These are phyloP conservation scores for Pseudogymnoascus sp. DNA, from an alignment of 2,329 filamentous ascomycete genomes.

Conservation along the genomic window DNA sequence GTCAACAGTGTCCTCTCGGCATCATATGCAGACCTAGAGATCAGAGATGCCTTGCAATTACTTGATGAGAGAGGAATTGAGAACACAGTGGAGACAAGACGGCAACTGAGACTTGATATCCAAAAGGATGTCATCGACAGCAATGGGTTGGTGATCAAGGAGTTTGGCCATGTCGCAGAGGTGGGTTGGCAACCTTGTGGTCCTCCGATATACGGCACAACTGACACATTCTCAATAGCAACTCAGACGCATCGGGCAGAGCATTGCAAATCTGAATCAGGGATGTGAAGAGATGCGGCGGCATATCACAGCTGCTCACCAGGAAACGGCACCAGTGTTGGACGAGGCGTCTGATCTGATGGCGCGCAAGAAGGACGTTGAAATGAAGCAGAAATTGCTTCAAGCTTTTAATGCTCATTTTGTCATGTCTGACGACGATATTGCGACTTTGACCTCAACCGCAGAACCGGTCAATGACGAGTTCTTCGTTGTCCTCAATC, in stretches of 20 bases:
- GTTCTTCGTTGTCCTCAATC: conserved; percentile 71
- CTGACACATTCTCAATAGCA: conserved; percentile 49
- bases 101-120: conserved; percentile 71
- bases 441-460: conserved; percentile 65
- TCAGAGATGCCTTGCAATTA: conserved; percentile 73
- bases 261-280: conserved; percentile 69
- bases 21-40: conserved; percentile 87
- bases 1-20: conserved; percentile 80
- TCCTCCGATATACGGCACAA: conserved; percentile 7
- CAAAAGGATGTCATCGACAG: conserved; percentile 89
- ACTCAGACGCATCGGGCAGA: conserved; percentile 73
- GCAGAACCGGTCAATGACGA: conserved; percentile 75
- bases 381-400: conserved; percentile 72
- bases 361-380: conserved; percentile 62
- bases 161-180: conserved; percentile 85
- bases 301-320: conserved; percentile 67
- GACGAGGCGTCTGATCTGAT: conserved; percentile 70
- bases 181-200: conserved; percentile 40
- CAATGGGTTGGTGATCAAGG: conserved; percentile 80
- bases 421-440: conserved; percentile 72
- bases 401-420: conserved; percentile 76
- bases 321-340: conserved; percentile 65
- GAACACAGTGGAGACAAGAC: conserved; percentile 71
- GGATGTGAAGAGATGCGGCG: conserved; percentile 74
- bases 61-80: conserved; percentile 63